These are phyloP conservation scores for Setomelanomma holmii DNA, from an alignment of 2,329 filamentous ascomycete genomes.

Conservation along the genomic window DNA sequence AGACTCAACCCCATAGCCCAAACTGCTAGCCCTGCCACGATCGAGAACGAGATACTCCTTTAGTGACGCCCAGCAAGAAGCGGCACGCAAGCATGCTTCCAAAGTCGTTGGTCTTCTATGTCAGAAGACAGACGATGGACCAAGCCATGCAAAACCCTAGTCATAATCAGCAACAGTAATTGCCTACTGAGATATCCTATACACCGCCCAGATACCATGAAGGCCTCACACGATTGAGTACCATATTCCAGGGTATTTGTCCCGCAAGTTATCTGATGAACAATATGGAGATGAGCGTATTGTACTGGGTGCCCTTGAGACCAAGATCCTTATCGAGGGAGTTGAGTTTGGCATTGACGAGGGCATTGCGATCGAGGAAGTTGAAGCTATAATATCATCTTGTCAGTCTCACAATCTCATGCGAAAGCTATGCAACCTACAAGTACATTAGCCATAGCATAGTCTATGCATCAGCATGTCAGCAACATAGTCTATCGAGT, in stretches of 20 bases:
- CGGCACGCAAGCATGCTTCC: slow-evolving; percentile 34
- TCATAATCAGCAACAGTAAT: neutral
- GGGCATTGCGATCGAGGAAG: slow-evolving; percentile 18
- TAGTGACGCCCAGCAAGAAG: slow-evolving; percentile 39
- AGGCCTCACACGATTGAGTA: slow-evolving; percentile 6
- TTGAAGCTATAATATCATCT: slow-evolving; percentile 10
- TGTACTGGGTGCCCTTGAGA: slow-evolving; percentile 15
- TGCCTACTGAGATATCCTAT: neutral
- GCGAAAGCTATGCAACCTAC: neutral
- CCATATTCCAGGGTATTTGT: slow-evolving; percentile 8
- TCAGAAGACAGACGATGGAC: neutral
- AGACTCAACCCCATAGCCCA: slow-evolving; percentile 25
- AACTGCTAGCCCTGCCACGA: slow-evolving; percentile 15
- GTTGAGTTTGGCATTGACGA: slow-evolving; percentile 13
- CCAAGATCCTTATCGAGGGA: slow-evolving; percentile 11
- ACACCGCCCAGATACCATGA: slow-evolving; percentile 8
- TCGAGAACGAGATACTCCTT: slow-evolving; percentile 19
- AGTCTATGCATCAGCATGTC: too few species aligned
- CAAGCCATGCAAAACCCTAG: neutral
- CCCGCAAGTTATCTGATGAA: slow-evolving; percentile 15
- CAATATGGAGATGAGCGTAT: slow-evolving; percentile 15
- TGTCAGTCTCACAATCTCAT: neutral
- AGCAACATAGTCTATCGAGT: too few species aligned
- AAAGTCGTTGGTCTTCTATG: slow-evolving; percentile 29
- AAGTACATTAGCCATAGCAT: slow-evolving; percentile 9